phyloP scores from a whole-genome alignment of 768 basidiomycete species.

The Termitomyces sp. region DNA sequence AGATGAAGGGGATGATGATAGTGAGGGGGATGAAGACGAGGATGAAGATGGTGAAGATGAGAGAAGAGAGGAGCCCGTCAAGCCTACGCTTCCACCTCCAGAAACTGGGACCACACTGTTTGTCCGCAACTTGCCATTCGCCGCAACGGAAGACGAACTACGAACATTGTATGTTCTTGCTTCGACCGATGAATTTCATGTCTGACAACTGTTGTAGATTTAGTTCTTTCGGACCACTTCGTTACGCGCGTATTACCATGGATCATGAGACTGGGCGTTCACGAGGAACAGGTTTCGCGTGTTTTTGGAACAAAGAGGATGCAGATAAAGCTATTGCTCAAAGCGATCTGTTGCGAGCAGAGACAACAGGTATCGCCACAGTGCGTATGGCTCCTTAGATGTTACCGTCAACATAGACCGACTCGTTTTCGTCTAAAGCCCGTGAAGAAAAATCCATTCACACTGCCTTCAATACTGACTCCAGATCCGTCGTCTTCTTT shows the following conservation, averaged over 20 bases:
- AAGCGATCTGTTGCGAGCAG: constrained; percentile 62
- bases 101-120: constrained; percentile 91
- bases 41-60: constrained; percentile 25
- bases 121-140: constrained; percentile 88
- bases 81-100: constrained; percentile 72
- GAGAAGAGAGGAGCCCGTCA: constrained; percentile 39
- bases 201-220: constrained; percentile 47
- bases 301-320: constrained; percentile 92
- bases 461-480: constrained; percentile 82
- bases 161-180: constrained; percentile 59
- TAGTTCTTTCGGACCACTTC: constrained; percentile 84
- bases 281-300: constrained; percentile 92
- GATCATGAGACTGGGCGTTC: constrained; percentile 82
- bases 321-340: constrained; percentile 83
- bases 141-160: constrained; percentile 90
- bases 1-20: constrained; percentile 34
- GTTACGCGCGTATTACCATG: constrained; percentile 88
- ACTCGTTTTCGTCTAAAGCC: constrained; percentile 25
- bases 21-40: constrained; percentile 27
- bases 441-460: constrained; percentile 78
- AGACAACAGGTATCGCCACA: constrained; percentile 46
- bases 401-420: not conserved
- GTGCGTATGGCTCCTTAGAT: constrained; percentile 15
- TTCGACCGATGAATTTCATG: not conserved
- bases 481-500: constrained; percentile 87